A percentile compares a stretch with the other conserved stretches of the same genome.
These are phyloP conservation scores for Saccharomyces hybrid DNA, from an alignment of 1,139 yeast species.

Conservation along the genomic window DNA sequence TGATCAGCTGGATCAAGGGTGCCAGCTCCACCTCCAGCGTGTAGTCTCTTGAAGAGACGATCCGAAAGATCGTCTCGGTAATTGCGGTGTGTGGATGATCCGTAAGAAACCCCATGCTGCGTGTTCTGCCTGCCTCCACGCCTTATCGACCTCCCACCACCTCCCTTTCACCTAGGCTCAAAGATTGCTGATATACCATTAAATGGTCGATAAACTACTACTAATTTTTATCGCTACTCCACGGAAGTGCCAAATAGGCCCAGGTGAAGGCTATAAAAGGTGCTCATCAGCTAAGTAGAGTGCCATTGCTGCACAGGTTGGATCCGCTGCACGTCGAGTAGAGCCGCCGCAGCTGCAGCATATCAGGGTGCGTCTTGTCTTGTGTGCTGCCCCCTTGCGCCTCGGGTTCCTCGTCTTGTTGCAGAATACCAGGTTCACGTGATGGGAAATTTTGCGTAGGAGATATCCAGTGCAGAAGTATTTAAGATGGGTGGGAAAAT, in stretches of 20 bases:
- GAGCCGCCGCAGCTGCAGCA: background rate
- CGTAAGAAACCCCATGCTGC: conserved; percentile 41
- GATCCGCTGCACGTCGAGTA: background rate
- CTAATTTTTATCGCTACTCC: background rate
- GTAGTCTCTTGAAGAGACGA: conserved; percentile 37
- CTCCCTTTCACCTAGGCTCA: background rate
- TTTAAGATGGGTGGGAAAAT: background rate
- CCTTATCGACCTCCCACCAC: background rate
- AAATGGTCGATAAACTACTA: background rate
- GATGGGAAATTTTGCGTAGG: background rate
- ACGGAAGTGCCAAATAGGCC: background rate
- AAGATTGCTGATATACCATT: background rate
- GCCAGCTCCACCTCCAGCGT: conserved; percentile 39
- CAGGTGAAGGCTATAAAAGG: background rate
- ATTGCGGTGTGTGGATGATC: conserved; percentile 50
- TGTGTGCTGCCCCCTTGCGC: background rate
- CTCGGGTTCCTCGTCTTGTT: background rate
- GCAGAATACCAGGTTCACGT: background rate
- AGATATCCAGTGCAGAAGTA: background rate
- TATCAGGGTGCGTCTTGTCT: background rate
- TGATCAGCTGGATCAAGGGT: conserved; percentile 30
- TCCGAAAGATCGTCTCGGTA: conserved; percentile 44
- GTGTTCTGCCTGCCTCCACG: background rate
- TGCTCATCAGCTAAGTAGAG: background rate
- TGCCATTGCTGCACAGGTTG: background rate